These are phyloP conservation scores for Rubia tinctorum DNA, from an alignment of 305 asterid species.

Conservation along the genomic window DNA sequence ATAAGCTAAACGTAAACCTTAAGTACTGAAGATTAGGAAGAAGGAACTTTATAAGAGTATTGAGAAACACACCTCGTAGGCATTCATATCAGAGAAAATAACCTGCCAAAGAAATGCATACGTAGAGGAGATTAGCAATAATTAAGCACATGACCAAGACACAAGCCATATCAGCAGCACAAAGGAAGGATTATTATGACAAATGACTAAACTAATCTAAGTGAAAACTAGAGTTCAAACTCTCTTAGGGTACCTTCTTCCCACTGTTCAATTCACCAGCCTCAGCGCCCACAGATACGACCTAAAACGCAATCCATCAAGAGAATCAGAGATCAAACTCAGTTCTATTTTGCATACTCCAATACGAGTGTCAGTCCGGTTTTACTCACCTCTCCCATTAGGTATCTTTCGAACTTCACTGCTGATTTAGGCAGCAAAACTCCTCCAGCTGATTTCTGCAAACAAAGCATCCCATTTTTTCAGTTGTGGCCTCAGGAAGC, in stretches of 20 bases:
- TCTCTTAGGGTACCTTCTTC: constrained; percentile 48
- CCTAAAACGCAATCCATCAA: constrained; percentile 28
- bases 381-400: constrained; percentile 76
- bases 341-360: neutral
- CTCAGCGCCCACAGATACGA: constrained; percentile 70
- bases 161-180: neutral
- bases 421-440: constrained; percentile 86
- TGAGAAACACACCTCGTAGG: constrained; percentile 63
- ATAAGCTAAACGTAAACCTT: neutral
- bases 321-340: neutral
- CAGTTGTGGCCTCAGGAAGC: neutral
- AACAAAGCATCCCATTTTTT: constrained; percentile 7
- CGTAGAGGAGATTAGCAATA: neutral
- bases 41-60: neutral
- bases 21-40: neutral
- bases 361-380: neutral
- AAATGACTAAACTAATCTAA: no score
- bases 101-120: constrained; percentile 46
- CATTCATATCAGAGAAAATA: constrained; percentile 78
- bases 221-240: neutral
- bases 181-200: neutral
- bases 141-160: neutral
- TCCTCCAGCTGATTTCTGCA: constrained; percentile 95
- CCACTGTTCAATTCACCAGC: constrained; percentile 60
- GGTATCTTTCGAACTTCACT: constrained; percentile 79